These are phyloP conservation scores for Populus hybrid DNA, from an alignment of 441 rosid species.

Conservation along the genomic window DNA sequence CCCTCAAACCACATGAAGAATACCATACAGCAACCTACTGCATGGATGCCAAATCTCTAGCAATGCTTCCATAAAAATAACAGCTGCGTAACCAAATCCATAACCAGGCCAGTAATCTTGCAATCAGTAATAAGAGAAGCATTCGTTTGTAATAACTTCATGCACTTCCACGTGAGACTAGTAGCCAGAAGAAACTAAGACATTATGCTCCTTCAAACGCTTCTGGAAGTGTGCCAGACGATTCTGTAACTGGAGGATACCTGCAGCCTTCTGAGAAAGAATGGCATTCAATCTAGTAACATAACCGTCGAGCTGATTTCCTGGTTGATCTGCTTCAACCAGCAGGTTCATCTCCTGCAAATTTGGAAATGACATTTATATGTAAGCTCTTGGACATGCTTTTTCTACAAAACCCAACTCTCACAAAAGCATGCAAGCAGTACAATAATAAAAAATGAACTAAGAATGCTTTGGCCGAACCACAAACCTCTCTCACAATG, in stretches of 20 bases:
- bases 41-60: slow-evolving; percentile 7
- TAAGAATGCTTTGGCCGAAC: neutral
- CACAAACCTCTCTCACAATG: slow-evolving; percentile 54
- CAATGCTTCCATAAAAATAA: slow-evolving; percentile 5
- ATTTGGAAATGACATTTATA: neutral
- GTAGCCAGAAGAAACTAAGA: slow-evolving; percentile 46
- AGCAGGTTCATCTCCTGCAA: slow-evolving; percentile 61
- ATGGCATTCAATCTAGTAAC: slow-evolving; percentile 43
- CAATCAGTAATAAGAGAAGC: neutral
- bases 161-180: slow-evolving; percentile 14
- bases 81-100: slow-evolving; percentile 15
- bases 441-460: neutral
- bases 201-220: slow-evolving; percentile 57
- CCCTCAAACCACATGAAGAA: slow-evolving; percentile 21
- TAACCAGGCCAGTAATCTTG: slow-evolving; percentile 11
- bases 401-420: neutral
- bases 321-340: slow-evolving; percentile 65
- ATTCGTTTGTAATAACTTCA: neutral
- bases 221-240: slow-evolving; percentile 53
- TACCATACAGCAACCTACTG: slow-evolving; percentile 18
- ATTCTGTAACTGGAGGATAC: slow-evolving; percentile 52
- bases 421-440: neutral
- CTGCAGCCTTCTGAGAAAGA: slow-evolving; percentile 58
- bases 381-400: neutral
- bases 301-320: slow-evolving; percentile 55